These are phyloP conservation scores for Lolium rigidum DNA, from an alignment of 176 grass and related monocot species.

Conservation along the genomic window DNA sequence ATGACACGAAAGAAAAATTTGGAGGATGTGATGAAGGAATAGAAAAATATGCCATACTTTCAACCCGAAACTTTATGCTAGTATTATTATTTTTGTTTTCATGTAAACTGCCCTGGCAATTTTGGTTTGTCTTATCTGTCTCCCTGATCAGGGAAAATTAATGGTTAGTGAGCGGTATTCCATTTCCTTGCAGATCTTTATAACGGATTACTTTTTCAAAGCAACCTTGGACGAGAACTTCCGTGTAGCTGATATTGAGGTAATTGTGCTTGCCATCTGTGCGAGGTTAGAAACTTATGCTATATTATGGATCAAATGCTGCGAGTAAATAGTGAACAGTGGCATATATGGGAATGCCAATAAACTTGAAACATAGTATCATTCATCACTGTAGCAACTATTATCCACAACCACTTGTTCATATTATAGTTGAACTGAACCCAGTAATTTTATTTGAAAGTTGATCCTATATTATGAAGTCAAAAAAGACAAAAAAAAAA, in stretches of 20 bases:
- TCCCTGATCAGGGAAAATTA: not conserved
- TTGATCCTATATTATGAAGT: not conserved
- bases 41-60: not conserved
- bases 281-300: slow-evolving; percentile 1
- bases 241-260: slow-evolving; percentile 82
- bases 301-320: not conserved
- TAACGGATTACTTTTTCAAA: slow-evolving; percentile 98
- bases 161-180: not conserved
- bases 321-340: slow-evolving; percentile 5
- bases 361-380: not conserved
- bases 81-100: not conserved
- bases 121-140: not conserved
- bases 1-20: slow-evolving; percentile 16
- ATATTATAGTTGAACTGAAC: not conserved
- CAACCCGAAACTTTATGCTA: not conserved
- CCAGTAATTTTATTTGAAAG: not conserved
- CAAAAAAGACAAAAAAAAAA: not conserved
- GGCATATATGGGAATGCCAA: not conserved
- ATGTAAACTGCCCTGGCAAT: slow-evolving; percentile 10
- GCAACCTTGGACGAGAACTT: slow-evolving; percentile 78
- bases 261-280: slow-evolving; percentile 36
- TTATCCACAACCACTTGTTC: not conserved
- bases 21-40: not conserved
- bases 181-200: slow-evolving; percentile 72
- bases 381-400: not conserved